Evolutionary conservation across 225 moss, liverwort and hornwort species (phyloP), one percentile per base, ranked within the genome.

Genomic region (Takakia lepidozioides): DNA sequence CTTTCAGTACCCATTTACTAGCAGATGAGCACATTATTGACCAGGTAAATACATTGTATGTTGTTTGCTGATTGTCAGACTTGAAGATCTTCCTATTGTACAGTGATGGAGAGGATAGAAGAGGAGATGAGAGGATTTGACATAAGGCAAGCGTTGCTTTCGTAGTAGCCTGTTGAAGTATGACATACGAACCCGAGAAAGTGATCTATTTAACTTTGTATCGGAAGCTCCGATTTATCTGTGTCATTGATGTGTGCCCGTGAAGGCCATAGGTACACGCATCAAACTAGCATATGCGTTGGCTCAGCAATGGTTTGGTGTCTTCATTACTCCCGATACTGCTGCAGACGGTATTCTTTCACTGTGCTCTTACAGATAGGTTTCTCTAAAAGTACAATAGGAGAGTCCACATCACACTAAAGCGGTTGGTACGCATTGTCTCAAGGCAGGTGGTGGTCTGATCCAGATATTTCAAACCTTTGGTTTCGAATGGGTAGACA

Each of bases 221-320:
- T n/a, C n/a, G n/a, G n/a, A n/a, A n/a, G n/a, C n/a, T n/a, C n/a
- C n/a, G n/a, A n/a, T n/a, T n/a, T n/a, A n/a, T n/a, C n/a, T n/a
- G n/a, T n/a, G n/a, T n/a, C n/a, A n/a, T n/a, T n/a, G n/a, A n/a
- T n/a, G 56, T 39, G 29, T 30, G 62, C 57, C 49, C 27, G 49
- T 82, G 61, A 58, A 87, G 92, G 87, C 91, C 46, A 82, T 98
- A 54, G 59, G 59, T 25, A 91, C 91, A 45, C 90, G 90, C 58
- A 68, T 91, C 51, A 91, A 85, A 66, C 73, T 87, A 58, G 95
- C 95, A 43, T 72, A 80, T 39, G 76, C 87, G 20, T 73, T 98
- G 49, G 95, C 95, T 64, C 91, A 83, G 53, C 95, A 98, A 67
- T 98, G 95, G 95, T 98, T 98, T 83, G 95, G 95, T 58, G 82